A percentile compares a stretch with the other conserved stretches of the same genome.
These are phyloP conservation scores for Earliella scabrosa DNA, from an alignment of 1,284 basidiomycete genomes.

Conservation along the genomic window DNA sequence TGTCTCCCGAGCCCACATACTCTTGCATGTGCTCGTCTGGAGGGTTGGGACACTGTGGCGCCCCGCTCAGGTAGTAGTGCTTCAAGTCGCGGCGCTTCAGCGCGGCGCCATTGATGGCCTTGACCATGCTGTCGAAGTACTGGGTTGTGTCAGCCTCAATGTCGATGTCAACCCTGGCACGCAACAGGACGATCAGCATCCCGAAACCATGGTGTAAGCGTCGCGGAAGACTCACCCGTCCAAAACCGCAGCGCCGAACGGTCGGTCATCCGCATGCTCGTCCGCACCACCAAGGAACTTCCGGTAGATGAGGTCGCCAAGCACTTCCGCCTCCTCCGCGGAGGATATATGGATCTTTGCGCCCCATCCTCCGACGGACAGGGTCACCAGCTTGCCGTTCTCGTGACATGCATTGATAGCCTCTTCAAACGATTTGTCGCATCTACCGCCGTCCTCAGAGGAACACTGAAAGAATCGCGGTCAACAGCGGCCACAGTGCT, in stretches of 20 bases:
- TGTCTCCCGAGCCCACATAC: too few relatives aligned
- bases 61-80: constrained; percentile 61
- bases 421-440: background rate
- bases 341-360: constrained; percentile 51
- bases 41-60: constrained; percentile 72
- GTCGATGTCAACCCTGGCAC: constrained; percentile 63
- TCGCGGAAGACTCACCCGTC: constrained; percentile 41
- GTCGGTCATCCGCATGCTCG: constrained; percentile 54
- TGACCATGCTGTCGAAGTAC: constrained; percentile 58
- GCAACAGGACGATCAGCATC: background rate
- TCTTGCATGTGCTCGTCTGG: constrained; percentile 59
- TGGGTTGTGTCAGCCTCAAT: constrained; percentile 62
- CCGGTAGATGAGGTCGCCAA: constrained; percentile 68
- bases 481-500: too few relatives aligned
- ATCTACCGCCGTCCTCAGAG: background rate
- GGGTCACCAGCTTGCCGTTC: constrained; percentile 66
- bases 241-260: constrained; percentile 65
- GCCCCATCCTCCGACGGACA: constrained; percentile 70
- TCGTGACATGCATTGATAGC: background rate
- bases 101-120: constrained; percentile 47
- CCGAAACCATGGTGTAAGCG: background rate
- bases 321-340: constrained; percentile 54
- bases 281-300: constrained; percentile 65
- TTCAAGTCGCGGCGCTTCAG: constrained; percentile 44
- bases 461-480: background rate